Conservation (phyloP, 176 grass and related monocot genomes). For the Alopecurus myosuroides region DNA sequence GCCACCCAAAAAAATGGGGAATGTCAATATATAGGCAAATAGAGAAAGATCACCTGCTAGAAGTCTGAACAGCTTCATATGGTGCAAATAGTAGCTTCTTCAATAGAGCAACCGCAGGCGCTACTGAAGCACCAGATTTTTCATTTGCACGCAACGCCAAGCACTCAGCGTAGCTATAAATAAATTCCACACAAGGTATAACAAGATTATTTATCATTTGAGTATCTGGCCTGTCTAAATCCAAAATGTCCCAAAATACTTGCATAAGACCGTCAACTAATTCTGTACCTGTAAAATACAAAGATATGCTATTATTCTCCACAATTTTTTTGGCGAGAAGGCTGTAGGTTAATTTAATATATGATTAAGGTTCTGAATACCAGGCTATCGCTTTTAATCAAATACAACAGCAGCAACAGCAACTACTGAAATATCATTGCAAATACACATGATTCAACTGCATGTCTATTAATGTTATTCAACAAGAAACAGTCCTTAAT, state of each 20-base stretch:
- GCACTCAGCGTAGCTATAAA: conserved; percentile 97
- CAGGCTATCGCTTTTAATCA: not conserved
- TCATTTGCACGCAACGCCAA: conserved; percentile 64
- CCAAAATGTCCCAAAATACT: conserved; percentile 92
- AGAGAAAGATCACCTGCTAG: conserved; percentile 74
- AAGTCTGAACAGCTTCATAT: conserved; percentile 94
- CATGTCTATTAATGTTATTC: not conserved
- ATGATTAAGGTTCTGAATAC: not conserved
- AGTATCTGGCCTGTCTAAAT: conserved; percentile 89
- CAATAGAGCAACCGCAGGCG: conserved; percentile 74
- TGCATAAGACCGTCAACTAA: conserved; percentile 92
- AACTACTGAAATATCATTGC: conserved; percentile 9
- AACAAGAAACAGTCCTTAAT: not conserved
- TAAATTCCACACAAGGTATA: conserved; percentile 91
- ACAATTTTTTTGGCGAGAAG: not conserved
- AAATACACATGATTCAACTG: not conserved
- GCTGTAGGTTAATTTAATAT: not conserved
- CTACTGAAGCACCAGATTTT: conserved; percentile 61
- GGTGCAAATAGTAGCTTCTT: conserved; percentile 97
- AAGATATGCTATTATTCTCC: conserved; percentile 1
- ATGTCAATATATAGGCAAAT: conserved; percentile 12
- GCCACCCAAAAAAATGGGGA: not conserved
- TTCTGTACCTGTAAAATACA: conserved; percentile 64
- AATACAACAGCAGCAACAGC: not conserved
- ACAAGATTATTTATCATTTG: conserved; percentile 95